Base-by-base conservation (phyloP, 139 green algal genomes). In the Coelastrella sp. region DNA sequence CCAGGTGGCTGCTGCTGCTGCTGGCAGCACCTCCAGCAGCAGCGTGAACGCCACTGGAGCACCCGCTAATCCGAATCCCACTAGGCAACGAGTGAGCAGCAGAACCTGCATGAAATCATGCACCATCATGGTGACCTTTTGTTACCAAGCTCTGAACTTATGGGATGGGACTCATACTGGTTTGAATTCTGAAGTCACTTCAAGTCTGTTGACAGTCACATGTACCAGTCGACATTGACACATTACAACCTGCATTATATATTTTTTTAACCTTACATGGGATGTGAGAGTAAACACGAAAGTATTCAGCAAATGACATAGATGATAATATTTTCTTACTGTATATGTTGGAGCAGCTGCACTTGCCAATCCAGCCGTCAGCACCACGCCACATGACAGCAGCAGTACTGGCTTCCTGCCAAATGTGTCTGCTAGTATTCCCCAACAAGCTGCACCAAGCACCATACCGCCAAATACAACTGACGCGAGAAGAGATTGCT, bases 381-480 rank as follows among this genome's bases (percentile, higher is more conserved):
- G 43, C 32, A 69, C 86, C 34, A 80, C 34, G 13, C 27, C 73
- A 40, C 80, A 51, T 19, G 80, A 81, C 15, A 30, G 4, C 13
- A 91, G 59, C 71, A 95, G 94, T 25, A 87, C 89, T 5, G 83
- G 50, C 15, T 86, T 83, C 19, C 93, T 60, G 5, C 94, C 94
- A 5, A 84, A 51, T 5, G 50, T 27, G 73, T 98, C 94, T 17
- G 87, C 73, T 25, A 95, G 38, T 0, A 75, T 34, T 2, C 94
- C 94, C 76, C 92, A 95, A 0, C 35, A 51, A 50, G 91, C 92
- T 3, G 95, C 92, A 7, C 94, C 94, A 23, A 92, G 34, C 77
- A 94, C 69, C 89, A 96, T 96, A 5, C 94, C 92, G 0, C 72
- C 50, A 86, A 95, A 95, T 1, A 94, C 93, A 2, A 94, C 85